Percentiles rank a stretch among this genome's conserved stretches.
Conservation (phyloP, 2,329 filamentous ascomycete genomes). For the Cladosporium sp. region DNA sequence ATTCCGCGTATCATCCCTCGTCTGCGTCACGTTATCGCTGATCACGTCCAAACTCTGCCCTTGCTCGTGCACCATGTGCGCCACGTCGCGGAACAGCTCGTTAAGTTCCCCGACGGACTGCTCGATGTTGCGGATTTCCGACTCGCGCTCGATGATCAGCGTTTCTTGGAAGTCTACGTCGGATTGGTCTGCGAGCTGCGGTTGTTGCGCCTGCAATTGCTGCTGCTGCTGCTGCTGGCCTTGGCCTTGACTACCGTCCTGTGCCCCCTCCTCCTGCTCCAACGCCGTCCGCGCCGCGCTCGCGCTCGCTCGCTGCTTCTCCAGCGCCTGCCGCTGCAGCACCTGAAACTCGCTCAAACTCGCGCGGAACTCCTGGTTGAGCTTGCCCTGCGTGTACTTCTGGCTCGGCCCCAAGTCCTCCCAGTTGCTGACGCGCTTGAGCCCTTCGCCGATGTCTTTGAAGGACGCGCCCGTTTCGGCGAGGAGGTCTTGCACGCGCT, state of each 20-base stretch:
- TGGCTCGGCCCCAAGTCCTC: conserved; percentile 74
- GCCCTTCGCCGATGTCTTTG: conserved; percentile 85
- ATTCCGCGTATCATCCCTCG: conserved; percentile 74
- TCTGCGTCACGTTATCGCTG: conserved; percentile 79
- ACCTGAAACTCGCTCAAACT: conserved; percentile 87
- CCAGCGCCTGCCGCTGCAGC: conserved; percentile 83
- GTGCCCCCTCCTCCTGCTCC: conserved; percentile 44
- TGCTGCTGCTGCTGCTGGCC: conserved; percentile 51
- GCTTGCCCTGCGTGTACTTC: conserved; percentile 93
- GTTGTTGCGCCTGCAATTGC: conserved; percentile 59
- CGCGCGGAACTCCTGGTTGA: conserved; percentile 87
- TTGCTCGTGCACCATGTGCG: conserved; percentile 93
- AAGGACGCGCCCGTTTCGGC: conserved; percentile 84
- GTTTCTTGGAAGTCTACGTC: conserved; percentile 98
- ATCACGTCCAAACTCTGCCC: conserved; percentile 86
- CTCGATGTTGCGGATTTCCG: conserved; percentile 96
- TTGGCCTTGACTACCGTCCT: conserved; percentile 36
- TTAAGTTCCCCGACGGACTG: conserved; percentile 94
- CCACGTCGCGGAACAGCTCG: conserved; percentile 96
- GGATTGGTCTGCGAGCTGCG: conserved; percentile 80
- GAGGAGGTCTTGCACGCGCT: conserved; percentile 81
- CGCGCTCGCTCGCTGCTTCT: conserved; percentile 86
- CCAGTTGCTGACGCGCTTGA: conserved; percentile 85
- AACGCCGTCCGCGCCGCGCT: conserved; percentile 77
- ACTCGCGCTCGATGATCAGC: conserved; percentile 91